Evolutionary conservation across 1,284 basidiomycete genomes (phyloP), one percentile per base, ranked within the genome.

Genomic region (Ganoderma lingzhi): DNA sequence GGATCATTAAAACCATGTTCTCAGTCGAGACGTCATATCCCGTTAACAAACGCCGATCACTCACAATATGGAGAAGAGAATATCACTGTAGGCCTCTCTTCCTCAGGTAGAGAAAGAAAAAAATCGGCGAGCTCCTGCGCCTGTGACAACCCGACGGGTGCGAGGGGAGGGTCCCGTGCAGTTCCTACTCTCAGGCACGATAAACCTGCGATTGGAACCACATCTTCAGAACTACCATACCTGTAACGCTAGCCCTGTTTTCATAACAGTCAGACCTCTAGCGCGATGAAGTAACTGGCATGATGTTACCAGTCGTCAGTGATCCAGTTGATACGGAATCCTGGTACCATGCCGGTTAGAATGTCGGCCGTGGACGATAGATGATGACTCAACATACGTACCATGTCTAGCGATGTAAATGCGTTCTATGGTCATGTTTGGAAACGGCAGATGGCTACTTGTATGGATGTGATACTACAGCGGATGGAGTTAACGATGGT

Each of bases 381-480:
- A 61, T 15, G 58, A 12, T 48, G 15, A 17, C 23, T 23, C 23
- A 35, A n/a, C 81, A 77, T 75, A 92, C 81, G 77, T 75, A 92
- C 93, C 93, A 80, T 96, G 94, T 70, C 94, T 86, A 32, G 88
- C 89, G 70, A 96, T 91, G 80, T 93, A 95, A 67, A 96, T 89
- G 28, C 87, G 93, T 67, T 95, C 87, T 68, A 94, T 75, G 75
- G 79, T 81, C 72, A 65, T 72, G 8, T 39, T 51, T 9, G 42
- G 12, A 28, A 37, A 59, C 35, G 3, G 30, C 37, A 15, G 39
- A 17, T 42, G 23, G 23, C 39, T 42, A 12, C 17, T 28, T 23
- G 39, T 10, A 28, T 61, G 10, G 59, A 23, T 17, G 19, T 1
- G 28, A 37, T 6, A 32, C 23, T 51, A 9, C 23, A 51, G 45